phyloP scores from a whole-genome alignment of 139 green algal species.

The Eudorina sp. region DNA sequence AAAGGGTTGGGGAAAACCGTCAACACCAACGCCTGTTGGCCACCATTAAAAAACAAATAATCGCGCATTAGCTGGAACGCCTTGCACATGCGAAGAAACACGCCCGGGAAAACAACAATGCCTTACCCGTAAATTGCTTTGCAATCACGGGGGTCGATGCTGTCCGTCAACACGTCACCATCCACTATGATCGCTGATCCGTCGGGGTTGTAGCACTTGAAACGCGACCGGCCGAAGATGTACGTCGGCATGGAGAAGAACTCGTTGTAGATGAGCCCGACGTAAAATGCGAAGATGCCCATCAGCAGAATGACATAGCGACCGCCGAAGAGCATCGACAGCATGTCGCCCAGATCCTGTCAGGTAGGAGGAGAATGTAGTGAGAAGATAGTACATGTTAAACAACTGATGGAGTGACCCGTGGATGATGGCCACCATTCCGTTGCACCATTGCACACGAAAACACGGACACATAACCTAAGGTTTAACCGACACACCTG shows the following conservation, averaged over 20 bases:
- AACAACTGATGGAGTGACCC: too few relatives aligned
- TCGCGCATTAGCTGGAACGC: background rate
- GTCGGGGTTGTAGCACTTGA: conserved; percentile 26
- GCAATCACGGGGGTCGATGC: conserved; percentile 37
- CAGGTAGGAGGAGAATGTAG: too few relatives aligned
- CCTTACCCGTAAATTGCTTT: conserved; percentile 1
- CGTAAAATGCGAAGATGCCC: conserved; percentile 96
- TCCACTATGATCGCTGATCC: background rate
- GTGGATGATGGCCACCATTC: too few relatives aligned
- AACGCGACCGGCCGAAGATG: conserved; percentile 84
- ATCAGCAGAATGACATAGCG: conserved; percentile 96
- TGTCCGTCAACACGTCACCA: conserved; percentile 7
- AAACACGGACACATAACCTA: too few relatives aligned
- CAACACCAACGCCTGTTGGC: background rate
- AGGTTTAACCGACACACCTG: too few relatives aligned
- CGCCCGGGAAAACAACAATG: background rate
- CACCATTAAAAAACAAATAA: background rate
- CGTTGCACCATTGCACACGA: too few relatives aligned
- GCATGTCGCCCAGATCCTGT: conserved; percentile 52
- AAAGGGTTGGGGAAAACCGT: background rate
- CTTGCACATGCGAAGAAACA: background rate
- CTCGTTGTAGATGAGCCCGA: conserved; percentile 97
- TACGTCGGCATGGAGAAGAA: conserved; percentile 94
- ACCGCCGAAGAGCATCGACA: conserved; percentile 45
- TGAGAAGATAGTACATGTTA: too few relatives aligned